Percentiles rank a stretch among this genome's conserved stretches.
phyloP scores from a whole-genome alignment of 495 filamentous ascomycete genomes.

The Lasiosphaeria miniovina region DNA sequence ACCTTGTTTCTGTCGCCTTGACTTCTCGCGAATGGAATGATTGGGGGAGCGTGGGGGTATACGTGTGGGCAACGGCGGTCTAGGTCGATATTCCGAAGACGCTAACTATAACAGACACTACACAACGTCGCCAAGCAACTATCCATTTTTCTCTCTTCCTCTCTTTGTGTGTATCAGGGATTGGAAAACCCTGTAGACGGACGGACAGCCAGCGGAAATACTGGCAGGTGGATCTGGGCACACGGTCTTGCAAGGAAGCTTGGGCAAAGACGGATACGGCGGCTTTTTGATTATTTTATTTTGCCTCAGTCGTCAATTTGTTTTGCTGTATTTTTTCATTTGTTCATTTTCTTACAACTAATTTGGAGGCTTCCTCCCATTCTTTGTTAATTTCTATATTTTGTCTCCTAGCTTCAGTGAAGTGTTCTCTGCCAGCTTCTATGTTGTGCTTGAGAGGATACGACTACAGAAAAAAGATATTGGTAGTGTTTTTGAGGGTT shows the following conservation, averaged over 20 bases:
- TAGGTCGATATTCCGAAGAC: not conserved
- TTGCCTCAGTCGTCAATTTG: not conserved
- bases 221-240: not conserved
- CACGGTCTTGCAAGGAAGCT: not conserved
- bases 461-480: not conserved
- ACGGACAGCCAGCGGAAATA: not conserved
- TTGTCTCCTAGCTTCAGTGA: not conserved
- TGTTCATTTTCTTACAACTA: not conserved
- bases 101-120: not conserved
- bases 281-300: conserved; percentile 2
- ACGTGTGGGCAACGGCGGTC: not conserved
- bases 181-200: not conserved
- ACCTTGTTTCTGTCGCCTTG: too few relatives aligned
- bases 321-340: not conserved
- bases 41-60: not conserved
- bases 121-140: not conserved
- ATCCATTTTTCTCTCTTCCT: not conserved
- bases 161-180: not conserved
- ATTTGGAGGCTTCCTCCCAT: not conserved
- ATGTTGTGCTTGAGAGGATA: not conserved
- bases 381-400: not conserved
- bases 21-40: too few relatives aligned
- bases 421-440: not conserved
- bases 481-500: not conserved
- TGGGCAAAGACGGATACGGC: not conserved